Conservation (phyloP, 2,329 filamentous ascomycete genomes). For the Aspergillus viridinutans region DNA sequence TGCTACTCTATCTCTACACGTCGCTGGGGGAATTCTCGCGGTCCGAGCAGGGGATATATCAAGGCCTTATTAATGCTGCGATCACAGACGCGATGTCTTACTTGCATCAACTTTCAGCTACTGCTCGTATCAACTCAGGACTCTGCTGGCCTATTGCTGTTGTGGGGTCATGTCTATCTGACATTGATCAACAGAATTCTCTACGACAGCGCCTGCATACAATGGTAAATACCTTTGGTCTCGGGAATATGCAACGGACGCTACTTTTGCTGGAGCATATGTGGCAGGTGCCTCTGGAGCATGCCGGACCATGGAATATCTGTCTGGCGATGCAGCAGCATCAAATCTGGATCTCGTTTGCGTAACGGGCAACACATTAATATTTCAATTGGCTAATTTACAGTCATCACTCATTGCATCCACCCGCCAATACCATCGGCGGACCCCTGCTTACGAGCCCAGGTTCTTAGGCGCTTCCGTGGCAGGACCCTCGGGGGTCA, state of each 20-base stretch:
- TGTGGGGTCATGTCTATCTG: constrained; percentile 24
- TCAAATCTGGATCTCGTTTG: constrained; percentile 50
- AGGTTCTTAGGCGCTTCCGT: constrained; percentile 52
- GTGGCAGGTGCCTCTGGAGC: constrained; percentile 35
- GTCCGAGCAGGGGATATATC: constrained; percentile 23
- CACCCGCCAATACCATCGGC: neutral
- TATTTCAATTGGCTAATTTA: neutral
- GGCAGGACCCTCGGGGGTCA: constrained; percentile 58
- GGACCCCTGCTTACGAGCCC: constrained; percentile 10
- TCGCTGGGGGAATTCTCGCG: constrained; percentile 22
- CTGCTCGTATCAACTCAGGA: constrained; percentile 31
- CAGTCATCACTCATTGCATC: neutral
- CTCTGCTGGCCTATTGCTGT: constrained; percentile 32
- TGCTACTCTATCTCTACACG: constrained; percentile 42
- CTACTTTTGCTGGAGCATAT: constrained; percentile 41
- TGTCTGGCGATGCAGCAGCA: constrained; percentile 45
- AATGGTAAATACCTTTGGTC: constrained; percentile 33
- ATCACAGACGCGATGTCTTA: constrained; percentile 26
- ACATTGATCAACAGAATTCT: constrained; percentile 16
- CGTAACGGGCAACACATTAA: constrained; percentile 22
- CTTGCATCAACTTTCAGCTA: constrained; percentile 20
- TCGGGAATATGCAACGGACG: constrained; percentile 47
- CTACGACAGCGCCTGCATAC: constrained; percentile 27
- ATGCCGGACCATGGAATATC: constrained; percentile 42
- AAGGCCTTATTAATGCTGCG: constrained; percentile 20